Evolutionary conservation across 495 filamentous ascomycete species (phyloP).

Genomic region (Annulohypoxylon moriforme): DNA sequence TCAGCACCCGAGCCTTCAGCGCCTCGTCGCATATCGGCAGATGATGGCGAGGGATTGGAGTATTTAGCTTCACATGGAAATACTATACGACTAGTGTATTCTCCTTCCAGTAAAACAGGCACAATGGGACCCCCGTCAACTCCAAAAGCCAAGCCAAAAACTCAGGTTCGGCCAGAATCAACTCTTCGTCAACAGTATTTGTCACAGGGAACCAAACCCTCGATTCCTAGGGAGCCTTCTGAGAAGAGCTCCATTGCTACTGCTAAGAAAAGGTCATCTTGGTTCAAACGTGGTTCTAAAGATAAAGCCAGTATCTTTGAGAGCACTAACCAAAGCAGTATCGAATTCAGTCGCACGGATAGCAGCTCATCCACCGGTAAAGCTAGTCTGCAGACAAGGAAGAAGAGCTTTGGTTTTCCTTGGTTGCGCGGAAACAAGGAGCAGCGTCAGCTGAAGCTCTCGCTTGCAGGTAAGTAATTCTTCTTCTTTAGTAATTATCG

Average conservation of each 20-base stretch:
- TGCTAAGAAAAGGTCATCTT: slow-evolving; percentile 69
- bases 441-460: slow-evolving; percentile 48
- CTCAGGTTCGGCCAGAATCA: slow-evolving; percentile 8
- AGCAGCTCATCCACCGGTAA: slow-evolving; percentile 21
- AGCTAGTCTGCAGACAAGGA: slow-evolving; percentile 46
- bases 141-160: slow-evolving; percentile 51
- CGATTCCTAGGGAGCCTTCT: not conserved
- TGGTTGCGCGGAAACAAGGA: slow-evolving; percentile 60
- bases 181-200: slow-evolving; percentile 40
- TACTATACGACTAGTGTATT: slow-evolving; percentile 64
- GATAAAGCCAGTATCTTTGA: slow-evolving; percentile 45
- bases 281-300: slow-evolving; percentile 71
- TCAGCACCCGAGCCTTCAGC: slow-evolving; percentile 44
- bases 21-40: slow-evolving; percentile 25
- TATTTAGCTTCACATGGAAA: slow-evolving; percentile 52
- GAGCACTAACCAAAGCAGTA: slow-evolving; percentile 8
- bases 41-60: slow-evolving; percentile 50
- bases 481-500: not conserved
- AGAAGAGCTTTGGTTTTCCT: slow-evolving; percentile 59
- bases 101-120: slow-evolving; percentile 45
- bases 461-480: slow-evolving; percentile 50
- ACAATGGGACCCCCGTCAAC: slow-evolving; percentile 50
- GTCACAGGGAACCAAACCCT: slow-evolving; percentile 32
- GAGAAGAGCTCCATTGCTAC: slow-evolving; percentile 1
- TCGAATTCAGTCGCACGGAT: slow-evolving; percentile 26